A percentile compares a stretch with the other conserved stretches of the same genome.
Evolutionary conservation across 106 monocot species (phyloP).

Genomic region (Vanilla planifolia): DNA sequence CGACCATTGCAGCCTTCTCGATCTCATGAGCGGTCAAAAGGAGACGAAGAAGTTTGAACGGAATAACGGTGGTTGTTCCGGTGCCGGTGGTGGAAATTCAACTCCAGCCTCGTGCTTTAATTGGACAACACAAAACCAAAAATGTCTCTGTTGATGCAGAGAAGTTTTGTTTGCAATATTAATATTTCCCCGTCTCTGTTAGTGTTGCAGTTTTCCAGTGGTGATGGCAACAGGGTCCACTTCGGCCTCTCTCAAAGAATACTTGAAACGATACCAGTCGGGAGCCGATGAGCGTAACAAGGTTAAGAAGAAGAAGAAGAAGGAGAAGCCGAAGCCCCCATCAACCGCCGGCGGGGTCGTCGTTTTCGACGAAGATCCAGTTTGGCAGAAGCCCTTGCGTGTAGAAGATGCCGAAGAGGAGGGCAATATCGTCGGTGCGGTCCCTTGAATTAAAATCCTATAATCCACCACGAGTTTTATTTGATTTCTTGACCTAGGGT

Average conservation of each 20-base stretch:
- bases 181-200: too few species aligned
- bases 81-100: too few species aligned
- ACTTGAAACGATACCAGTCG: slow-evolving; percentile 72
- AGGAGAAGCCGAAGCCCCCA: slow-evolving; percentile 20
- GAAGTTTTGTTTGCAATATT: too few species aligned
- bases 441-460: background rate
- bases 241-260: slow-evolving; percentile 67
- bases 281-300: slow-evolving; percentile 24
- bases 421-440: slow-evolving; percentile 29
- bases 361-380: slow-evolving; percentile 86
- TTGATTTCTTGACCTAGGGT: background rate
- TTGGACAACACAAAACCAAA: too few species aligned
- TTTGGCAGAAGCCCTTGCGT: slow-evolving; percentile 76
- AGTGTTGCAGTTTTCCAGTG: too few species aligned
- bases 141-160: too few species aligned
- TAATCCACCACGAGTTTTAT: background rate
- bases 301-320: slow-evolving; percentile 73
- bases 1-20: too few species aligned
- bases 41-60: too few species aligned
- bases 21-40: too few species aligned
- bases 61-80: too few species aligned
- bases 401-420: slow-evolving; percentile 43
- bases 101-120: too few species aligned
- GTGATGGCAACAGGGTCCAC: slow-evolving; percentile 19
- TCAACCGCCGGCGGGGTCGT: slow-evolving; percentile 40